Evolutionary conservation across 306 rosid species (phyloP).

Genomic region (Vigna unguiculata): DNA sequence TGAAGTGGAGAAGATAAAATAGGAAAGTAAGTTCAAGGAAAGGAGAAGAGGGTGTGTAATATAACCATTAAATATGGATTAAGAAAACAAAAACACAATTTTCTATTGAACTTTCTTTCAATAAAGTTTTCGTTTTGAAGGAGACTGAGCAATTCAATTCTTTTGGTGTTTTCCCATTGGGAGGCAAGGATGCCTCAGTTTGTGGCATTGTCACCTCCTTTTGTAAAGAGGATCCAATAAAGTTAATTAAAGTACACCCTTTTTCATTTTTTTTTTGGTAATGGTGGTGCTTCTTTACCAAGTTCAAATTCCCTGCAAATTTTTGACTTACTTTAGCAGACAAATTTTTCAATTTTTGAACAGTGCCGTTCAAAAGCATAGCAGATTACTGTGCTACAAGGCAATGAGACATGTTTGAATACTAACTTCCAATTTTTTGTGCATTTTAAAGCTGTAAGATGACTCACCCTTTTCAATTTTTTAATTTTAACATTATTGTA

Average conservation of each 20-base stretch:
- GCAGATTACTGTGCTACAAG: background rate
- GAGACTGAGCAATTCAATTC: conserved; percentile 16
- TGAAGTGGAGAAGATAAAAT: background rate
- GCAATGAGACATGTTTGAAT: conserved; percentile 1
- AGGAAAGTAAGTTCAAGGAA: conserved; percentile 14
- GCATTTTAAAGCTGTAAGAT: conserved; percentile 3
- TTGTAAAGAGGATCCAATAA: conserved; percentile 29
- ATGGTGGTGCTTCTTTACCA: conserved; percentile 30
- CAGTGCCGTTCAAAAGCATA: conserved; percentile 3
- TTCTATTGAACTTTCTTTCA: background rate
- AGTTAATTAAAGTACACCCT: conserved; percentile 1
- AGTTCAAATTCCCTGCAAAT: background rate
- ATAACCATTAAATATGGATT: background rate
- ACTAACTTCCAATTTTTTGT: conserved; percentile 21
- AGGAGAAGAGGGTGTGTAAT: background rate
- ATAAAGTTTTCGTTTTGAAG: conserved; percentile 20
- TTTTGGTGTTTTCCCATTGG: background rate
- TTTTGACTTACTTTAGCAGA: conserved; percentile 3
- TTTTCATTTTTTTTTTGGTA: background rate
- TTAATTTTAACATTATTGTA: conserved; percentile 12
- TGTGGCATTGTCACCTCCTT: conserved; percentile 7
- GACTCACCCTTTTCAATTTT: background rate
- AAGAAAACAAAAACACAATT: background rate
- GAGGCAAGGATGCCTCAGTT: conserved; percentile 34
- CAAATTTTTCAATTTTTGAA: background rate